These are phyloP conservation scores for Colletotrichum endophyticum DNA, from an alignment of 2,329 filamentous ascomycete genomes.

Conservation along the genomic window DNA sequence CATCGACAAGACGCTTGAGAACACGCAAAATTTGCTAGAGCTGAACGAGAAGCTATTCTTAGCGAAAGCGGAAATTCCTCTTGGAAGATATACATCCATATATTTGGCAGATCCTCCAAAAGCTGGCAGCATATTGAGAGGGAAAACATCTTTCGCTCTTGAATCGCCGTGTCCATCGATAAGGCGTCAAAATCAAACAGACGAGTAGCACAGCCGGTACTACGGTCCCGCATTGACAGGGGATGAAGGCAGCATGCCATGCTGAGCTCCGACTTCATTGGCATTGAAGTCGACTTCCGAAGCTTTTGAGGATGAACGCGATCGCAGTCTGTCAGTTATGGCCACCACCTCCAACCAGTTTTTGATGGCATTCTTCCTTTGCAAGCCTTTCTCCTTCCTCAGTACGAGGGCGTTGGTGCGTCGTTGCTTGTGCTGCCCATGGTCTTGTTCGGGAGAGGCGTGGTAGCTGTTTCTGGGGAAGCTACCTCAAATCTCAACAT, in stretches of 20 bases:
- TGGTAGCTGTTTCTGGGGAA: not conserved
- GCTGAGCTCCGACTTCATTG: conserved; percentile 13
- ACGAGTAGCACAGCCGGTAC: not conserved
- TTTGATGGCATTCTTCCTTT: not conserved
- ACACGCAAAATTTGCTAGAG: conserved; percentile 28
- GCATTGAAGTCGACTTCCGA: conserved; percentile 15
- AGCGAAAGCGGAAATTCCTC: not conserved
- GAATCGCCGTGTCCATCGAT: not conserved
- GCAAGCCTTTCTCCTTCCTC: not conserved
- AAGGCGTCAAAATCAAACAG: not conserved
- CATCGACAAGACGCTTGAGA: conserved; percentile 26
- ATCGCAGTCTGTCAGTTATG: not conserved
- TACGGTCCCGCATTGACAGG: not conserved
- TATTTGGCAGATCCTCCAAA: not conserved
- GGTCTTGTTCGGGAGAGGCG: not conserved
- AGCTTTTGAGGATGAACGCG: not conserved
- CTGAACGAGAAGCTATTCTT: conserved; percentile 11
- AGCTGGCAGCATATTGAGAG: not conserved
- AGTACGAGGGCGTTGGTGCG: no score
- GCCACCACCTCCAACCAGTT: not conserved
- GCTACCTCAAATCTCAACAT: not conserved
- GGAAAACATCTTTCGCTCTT: not conserved
- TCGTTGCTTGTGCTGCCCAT: not conserved
- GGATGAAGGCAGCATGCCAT: not conserved
- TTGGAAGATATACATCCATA: not conserved